These are phyloP conservation scores for Phascolomyces articulosus DNA, from an alignment of 371 early-diverging fungal species.

Conservation along the genomic window DNA sequence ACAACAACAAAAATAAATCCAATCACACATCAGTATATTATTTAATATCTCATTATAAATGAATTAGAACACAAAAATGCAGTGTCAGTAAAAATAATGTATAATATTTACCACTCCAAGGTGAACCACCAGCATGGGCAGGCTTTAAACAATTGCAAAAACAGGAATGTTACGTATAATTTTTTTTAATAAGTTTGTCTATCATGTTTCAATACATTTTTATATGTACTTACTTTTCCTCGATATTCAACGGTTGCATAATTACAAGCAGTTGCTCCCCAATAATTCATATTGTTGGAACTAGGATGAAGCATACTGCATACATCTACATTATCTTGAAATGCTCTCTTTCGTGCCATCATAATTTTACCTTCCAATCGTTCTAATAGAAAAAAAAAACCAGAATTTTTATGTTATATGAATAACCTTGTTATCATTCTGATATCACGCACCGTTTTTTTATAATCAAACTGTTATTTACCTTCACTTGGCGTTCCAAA, in stretches of 20 bases:
- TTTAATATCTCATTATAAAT: no score
- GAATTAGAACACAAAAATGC: no score
- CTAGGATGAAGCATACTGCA: slow-evolving; percentile 83
- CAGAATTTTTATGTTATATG: not conserved
- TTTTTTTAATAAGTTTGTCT: no score
- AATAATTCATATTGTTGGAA: slow-evolving; percentile 34
- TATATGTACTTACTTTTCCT: slow-evolving; percentile 52
- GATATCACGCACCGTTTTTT: no score
- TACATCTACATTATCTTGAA: slow-evolving; percentile 65
- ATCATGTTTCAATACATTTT: slow-evolving; percentile 37
- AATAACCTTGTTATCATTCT: not conserved
- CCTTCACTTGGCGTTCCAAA: slow-evolving; percentile 84
- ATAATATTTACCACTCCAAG: slow-evolving; percentile 30
- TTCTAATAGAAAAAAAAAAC: slow-evolving; percentile 31
- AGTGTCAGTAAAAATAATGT: not conserved
- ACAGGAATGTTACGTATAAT: no score
- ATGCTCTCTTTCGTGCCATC: slow-evolving; percentile 65
- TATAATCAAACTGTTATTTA: no score
- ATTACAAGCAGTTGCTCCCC: slow-evolving; percentile 45
- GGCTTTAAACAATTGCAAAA: slow-evolving; percentile 13
- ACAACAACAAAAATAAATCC: no score
- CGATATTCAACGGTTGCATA: slow-evolving; percentile 62
- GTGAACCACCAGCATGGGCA: slow-evolving; percentile 40
- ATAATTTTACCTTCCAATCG: slow-evolving; percentile 73
- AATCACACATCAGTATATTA: no score